Base-by-base conservation (phyloP, 768 basidiomycete species). In the Tricholoma furcatifolium region DNA sequence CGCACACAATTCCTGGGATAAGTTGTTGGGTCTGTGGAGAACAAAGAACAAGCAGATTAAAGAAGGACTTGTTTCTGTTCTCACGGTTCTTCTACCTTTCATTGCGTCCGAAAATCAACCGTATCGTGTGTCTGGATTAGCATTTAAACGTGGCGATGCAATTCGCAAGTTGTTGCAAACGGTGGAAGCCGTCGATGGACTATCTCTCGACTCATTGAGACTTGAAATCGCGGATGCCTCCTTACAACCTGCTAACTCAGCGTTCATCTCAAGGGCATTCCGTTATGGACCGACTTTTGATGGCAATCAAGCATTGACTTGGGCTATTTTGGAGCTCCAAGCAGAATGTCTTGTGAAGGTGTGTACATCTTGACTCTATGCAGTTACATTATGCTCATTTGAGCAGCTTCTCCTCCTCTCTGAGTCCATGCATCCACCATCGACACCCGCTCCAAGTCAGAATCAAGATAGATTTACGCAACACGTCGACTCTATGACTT, bases 261-360 rank as follows among this genome's bases (percentile, higher is more conserved):
- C 85, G 3, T 94, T 92, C 57, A 66, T 77, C 21, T 79, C 84
- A 0, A 71, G 66, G 21, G 88, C 88, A 1, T 91, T 92, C 65
- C 74, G 84, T 48, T 78, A 85, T 38, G 92, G 91, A 5, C 81
- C 77, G 74, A 79, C 82, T 58, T 92, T 98, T 61, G 82, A 83
- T 54, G 56, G 75, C 0, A 73, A 65, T 17, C 87, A 93, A 65
- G 90, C 89, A 1, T 67, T 90, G 30, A 76, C 85, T 0, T 97
- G 94, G 94, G 79, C 83, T 6, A 74, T 87, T 6, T 70, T 93
- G 6, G 85, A 93, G 65, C 70, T 95, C 18, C 88, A 90, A 54
- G 88, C 91, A 3, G 90, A 92, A 65, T 88, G 87, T 63, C 77
- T 83, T 4, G 76, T 76, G 46, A 81, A 84, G 74, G 91, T 91